Evolutionary conservation across 176 grass and related monocot genomes (phyloP).

Genomic region (Zoysia japonica): DNA sequence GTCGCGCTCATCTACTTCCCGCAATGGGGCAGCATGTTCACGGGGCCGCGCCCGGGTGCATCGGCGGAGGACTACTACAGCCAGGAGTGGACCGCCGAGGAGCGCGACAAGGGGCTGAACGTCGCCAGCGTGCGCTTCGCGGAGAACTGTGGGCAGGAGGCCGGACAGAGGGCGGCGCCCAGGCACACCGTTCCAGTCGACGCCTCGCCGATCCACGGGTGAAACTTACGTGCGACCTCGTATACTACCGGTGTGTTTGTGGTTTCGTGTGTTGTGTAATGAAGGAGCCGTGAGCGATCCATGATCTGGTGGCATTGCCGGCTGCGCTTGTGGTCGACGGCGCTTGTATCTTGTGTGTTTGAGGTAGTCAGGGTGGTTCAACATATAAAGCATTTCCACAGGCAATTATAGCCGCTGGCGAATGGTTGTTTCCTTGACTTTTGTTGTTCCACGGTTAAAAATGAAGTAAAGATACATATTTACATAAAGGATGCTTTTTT

Average conservation of each 20-base stretch:
- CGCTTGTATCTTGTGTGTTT: no score
- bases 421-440: no score
- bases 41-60: slow-evolving; percentile 24
- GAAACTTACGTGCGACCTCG: neutral
- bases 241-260: neutral
- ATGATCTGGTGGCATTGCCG: no score
- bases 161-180: slow-evolving; percentile 35
- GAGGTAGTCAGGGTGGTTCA: no score
- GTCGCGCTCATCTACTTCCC: slow-evolving; percentile 74
- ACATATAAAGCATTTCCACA: no score
- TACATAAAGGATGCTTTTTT: no score
- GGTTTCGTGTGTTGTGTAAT: neutral
- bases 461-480: no score
- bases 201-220: slow-evolving; percentile 38
- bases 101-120: slow-evolving; percentile 53
- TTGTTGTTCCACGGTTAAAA: no score
- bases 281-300: neutral
- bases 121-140: slow-evolving; percentile 51
- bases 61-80: slow-evolving; percentile 75
- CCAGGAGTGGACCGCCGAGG: slow-evolving; percentile 69
- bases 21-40: slow-evolving; percentile 71
- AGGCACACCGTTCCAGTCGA: slow-evolving; percentile 63
- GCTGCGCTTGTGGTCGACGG: no score
- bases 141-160: slow-evolving; percentile 74
- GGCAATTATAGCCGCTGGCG: no score